A percentile compares a stretch with the other conserved stretches of the same genome.
Evolutionary conservation across 352 stramenopile species (phyloP).

Genomic region (Albugo laibachii): DNA sequence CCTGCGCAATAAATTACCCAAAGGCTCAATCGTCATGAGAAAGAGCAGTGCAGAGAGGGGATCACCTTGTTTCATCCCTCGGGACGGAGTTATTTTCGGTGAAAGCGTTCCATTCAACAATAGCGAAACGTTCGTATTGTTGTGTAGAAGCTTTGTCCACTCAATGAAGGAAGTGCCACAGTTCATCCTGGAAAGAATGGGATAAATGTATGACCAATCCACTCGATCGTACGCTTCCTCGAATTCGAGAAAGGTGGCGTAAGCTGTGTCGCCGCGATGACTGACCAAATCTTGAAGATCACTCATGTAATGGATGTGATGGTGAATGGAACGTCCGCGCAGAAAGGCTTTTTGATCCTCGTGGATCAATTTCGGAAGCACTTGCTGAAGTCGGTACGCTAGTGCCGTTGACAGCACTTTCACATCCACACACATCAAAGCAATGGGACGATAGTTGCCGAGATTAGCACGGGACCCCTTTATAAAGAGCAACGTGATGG

Average conservation of each 20-base stretch:
- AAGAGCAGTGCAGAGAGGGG: slow-evolving; percentile 9
- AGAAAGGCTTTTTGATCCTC: slow-evolving; percentile 3
- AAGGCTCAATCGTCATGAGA: slow-evolving; percentile 2
- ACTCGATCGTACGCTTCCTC: slow-evolving; percentile 3
- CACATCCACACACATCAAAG: slow-evolving; percentile 11
- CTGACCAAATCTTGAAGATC: slow-evolving; percentile 8
- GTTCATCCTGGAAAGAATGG: slow-evolving; percentile 5
- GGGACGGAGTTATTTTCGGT: slow-evolving; percentile 5
- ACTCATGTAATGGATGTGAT: slow-evolving; percentile 6
- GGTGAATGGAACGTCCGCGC: slow-evolving; percentile 3
- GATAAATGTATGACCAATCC: slow-evolving; percentile 5
- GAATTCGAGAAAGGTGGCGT: not conserved
- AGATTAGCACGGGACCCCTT: slow-evolving; percentile 1
- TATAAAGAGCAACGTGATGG: slow-evolving; percentile 9
- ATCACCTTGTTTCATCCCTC: slow-evolving; percentile 7
- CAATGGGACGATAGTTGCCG: not conserved
- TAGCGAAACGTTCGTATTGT: slow-evolving; percentile 1
- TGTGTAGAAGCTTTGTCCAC: slow-evolving; percentile 7
- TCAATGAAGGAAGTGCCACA: slow-evolving; percentile 1
- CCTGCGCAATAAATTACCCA: slow-evolving; percentile 1
- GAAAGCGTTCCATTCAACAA: slow-evolving; percentile 7
- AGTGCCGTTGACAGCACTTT: slow-evolving; percentile 8
- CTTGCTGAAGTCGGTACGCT: not conserved
- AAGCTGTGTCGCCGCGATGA: not conserved
- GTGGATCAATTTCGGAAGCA: slow-evolving; percentile 5